phyloP scores from a whole-genome alignment of 768 basidiomycete genomes.

The Hygrophoropsis aurantiaca region DNA sequence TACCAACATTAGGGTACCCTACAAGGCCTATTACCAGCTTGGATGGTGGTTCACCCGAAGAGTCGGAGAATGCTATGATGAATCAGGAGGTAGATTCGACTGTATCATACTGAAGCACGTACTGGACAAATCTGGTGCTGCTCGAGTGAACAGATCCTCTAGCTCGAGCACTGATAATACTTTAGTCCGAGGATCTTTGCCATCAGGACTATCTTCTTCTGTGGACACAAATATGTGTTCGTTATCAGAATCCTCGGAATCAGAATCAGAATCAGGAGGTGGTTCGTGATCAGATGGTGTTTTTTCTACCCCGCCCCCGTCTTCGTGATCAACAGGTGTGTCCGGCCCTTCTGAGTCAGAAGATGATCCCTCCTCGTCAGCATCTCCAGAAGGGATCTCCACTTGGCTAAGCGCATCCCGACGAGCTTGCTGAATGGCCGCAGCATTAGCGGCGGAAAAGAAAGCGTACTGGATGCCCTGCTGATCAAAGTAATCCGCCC shows the following conservation, averaged over 20 bases:
- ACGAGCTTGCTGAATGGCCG: constrained; percentile 77
- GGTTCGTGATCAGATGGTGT: constrained; percentile 27
- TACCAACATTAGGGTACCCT: constrained; percentile 98
- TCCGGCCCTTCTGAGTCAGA: constrained; percentile 29
- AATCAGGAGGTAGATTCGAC: constrained; percentile 5
- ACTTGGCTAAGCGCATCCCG: constrained; percentile 43
- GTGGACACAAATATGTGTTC: constrained; percentile 49
- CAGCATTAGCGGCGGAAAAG: constrained; percentile 89
- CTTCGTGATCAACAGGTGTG: constrained; percentile 22
- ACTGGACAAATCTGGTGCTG: constrained; percentile 74
- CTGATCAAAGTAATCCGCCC: constrained; percentile 91
- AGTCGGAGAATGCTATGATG: constrained; percentile 59
- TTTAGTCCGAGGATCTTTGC: constrained; percentile 63
- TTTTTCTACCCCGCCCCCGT: constrained; percentile 13
- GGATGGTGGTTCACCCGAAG: constrained; percentile 52
- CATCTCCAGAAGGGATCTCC: constrained; percentile 17
- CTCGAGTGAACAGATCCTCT: constrained; percentile 73
- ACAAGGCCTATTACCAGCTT: constrained; percentile 87
- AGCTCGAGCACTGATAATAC: constrained; percentile 86
- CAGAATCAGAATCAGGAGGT: constrained; percentile 26
- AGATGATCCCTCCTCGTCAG: constrained; percentile 22
- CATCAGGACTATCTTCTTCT: constrained; percentile 53
- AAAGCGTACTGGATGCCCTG: constrained; percentile 81
- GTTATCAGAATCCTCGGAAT: constrained; percentile 33
- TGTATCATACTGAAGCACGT: constrained; percentile 14